Percentiles rank a stretch among this genome's conserved stretches.
Evolutionary conservation across 768 basidiomycete genomes (phyloP).

Genomic region (Phanerochaete carnosa): DNA sequence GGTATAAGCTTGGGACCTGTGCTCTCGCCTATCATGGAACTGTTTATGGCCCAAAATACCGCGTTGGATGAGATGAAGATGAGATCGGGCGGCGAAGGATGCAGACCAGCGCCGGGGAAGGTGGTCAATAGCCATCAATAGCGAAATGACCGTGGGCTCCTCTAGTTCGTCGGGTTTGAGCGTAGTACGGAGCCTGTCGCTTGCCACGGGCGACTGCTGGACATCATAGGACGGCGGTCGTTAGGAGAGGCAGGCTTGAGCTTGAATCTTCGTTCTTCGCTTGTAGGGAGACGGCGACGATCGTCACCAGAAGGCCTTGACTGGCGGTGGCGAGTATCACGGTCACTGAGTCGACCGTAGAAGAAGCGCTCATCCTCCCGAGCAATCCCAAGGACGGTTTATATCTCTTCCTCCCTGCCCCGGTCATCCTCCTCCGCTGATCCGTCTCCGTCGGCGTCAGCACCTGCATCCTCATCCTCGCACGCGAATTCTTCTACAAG

Average conservation of each 20-base stretch:
- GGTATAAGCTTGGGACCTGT: too few relatives aligned
- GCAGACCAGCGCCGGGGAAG: too few relatives aligned
- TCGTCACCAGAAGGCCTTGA: slow-evolving; percentile 13
- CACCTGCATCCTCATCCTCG: neutral
- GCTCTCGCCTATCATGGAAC: too few relatives aligned
- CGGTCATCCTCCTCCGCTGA: neutral
- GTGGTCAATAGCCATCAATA: too few relatives aligned
- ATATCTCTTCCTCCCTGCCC: too few relatives aligned
- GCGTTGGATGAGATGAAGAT: too few relatives aligned
- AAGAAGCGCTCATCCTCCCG: slow-evolving; percentile 15
- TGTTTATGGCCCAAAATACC: too few relatives aligned
- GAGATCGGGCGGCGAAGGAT: too few relatives aligned
- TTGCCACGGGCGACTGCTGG: slow-evolving; percentile 1
- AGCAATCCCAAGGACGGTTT: too few relatives aligned
- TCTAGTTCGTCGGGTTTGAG: too few relatives aligned
- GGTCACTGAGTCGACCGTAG: slow-evolving; percentile 19
- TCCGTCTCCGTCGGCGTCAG: neutral
- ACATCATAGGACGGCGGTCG: slow-evolving; percentile 13
- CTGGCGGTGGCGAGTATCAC: slow-evolving; percentile 15
- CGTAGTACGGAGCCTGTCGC: too few relatives aligned
- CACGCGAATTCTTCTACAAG: neutral
- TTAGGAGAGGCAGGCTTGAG: slow-evolving; percentile 13
- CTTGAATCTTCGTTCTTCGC: slow-evolving; percentile 4
- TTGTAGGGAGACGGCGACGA: slow-evolving; percentile 14
- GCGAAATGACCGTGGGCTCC: too few relatives aligned